Base-by-base conservation (phyloP, 768 basidiomycete genomes). In the Boletus subcaerulescens region DNA sequence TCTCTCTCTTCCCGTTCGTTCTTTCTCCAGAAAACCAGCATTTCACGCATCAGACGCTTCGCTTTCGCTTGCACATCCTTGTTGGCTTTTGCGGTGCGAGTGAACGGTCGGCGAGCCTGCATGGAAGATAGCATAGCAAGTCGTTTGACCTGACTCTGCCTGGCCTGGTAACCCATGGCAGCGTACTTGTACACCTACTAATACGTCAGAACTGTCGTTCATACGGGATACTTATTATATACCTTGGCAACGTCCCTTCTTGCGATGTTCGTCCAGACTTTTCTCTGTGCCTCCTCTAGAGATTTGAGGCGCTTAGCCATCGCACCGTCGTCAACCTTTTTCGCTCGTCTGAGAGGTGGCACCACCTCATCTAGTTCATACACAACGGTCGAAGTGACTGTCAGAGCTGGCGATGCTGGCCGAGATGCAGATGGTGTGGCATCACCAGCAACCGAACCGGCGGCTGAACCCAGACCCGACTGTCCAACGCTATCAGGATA, bases 1-100 rank as follows among this genome's bases (percentile, higher is more conserved):
- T 97, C 94, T 44, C 93, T 78, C 73, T 98, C 96, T 70, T 96
- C 93, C 65, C 93, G 93, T 73, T 98, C 96, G 60, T 97, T 98
- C 73, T 93, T 93, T 75, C 91, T 95, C 93, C 93, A 97, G 73
- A 95, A 94, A 18, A 93, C 84, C 57, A 95, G 84, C 89, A 98
- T 93, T 77, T 98, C 94, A 29, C 93, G 85, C 89, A 93, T 92
- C 38, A 95, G 76, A 39, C 91, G 83, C 69, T 91, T 93, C 22
- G 86, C 87, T 67, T 93, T 92, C 18, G 84, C 83, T 67, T 93
- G 91, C 3, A 84, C 76, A 58, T 94, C 93, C 71, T 94, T 96
- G 55, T 77, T 80, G 5, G 84, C 80, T 68, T 91, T 93, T 13
- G 86, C 80, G 2, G 89, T 86, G 63, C 84, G 84, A 10, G 78